Base-by-base conservation (phyloP, 345 rosid species). In the Pistacia integerrima region DNA sequence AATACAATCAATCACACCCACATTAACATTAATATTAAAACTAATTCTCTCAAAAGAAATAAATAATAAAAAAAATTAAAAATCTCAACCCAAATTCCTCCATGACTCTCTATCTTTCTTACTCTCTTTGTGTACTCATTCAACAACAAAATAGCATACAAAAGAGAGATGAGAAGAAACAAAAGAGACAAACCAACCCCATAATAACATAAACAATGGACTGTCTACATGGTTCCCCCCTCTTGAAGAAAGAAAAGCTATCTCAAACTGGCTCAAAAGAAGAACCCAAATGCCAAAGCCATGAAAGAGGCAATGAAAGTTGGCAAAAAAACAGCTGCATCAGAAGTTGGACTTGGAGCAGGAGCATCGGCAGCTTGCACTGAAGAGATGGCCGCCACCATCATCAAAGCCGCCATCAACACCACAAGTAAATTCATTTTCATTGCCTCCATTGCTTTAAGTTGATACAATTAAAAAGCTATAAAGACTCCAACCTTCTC, bases 281-380 rank as follows among this genome's bases (percentile, higher is more conserved):
- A 69, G 41, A 82, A 81, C 55, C 86, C 90, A 69, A 74, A 78
- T 56, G 76, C 90, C 25, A 87, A 74, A 48, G 82, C 90, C 66
- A 10, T 77, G 1, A 79, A 41, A 59, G 85, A 80, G 64, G 85
- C 86, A 60, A 84, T 64, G 64, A 84, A 66, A 11, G 81, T 69
- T 25, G 90, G 87, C 22, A 84, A 48, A 69, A 82, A 74, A 17
- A 74, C n/a, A 18, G 77, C 49, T 57, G 88, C 85, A 73, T 84
- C 85, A 1, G 90, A 87, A 51, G 84, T 10, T 6, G 88, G 90
- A 76, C 51, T 17, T 2, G 90, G 90, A 0, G 90, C 81, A 16
- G 90, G 90, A 13, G 78, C 70, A 1, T 83, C 84, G 11, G 85
- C 86, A 48, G 88, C 88, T 49, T 83, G 74, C 44, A 82, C 60